Base-by-base conservation (phyloP, 306 rosid species). In the Hippophae gyantsensis region DNA sequence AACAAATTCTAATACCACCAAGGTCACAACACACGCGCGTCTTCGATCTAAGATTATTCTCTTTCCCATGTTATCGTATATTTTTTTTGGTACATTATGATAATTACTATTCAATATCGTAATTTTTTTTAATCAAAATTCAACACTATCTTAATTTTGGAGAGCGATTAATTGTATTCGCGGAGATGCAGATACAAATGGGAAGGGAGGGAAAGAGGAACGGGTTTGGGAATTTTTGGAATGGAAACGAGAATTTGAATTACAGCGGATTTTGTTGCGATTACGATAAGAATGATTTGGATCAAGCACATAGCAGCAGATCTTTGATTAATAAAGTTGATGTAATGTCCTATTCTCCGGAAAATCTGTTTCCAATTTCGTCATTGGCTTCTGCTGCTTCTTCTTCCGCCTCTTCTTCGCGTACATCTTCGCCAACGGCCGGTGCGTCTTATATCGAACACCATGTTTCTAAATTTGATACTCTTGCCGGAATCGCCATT, bases 401-500 rank as follows among this genome's bases (percentile, higher is more conserved):
- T 5, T 65, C 78, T 55, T 32, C 38, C 38, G 38, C 3, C 38
- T 32, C 38, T 32, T 32, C 38, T 32, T 32, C 38, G 38, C 38
- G 38, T 32, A 32, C 38, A 1, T 32, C 38, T 32, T 69, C 83
- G 40, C 53, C 80, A 13, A 23, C 72, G 13, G 13, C 70, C 8
- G 70, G 60, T 56, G 54, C 45, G 13, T 78, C 76, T 2, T 79
- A 73, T 63, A 87, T 84, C 52, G 72, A 84, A 49, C 97, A 90
- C 60, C 70, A 57, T 43, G 85, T 90, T 27, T 77, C 95, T 53
- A 90, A 90, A 66, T 75, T 81, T 8, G 97, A 90, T 62, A 90
- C 97, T 18, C 81, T 90, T 60, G 97, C 73, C 62, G 97, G 97
- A 32, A 75, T 90, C 43, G 94, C 97, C 59, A 90, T 90, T 82